Evolutionary conservation across 192 early-diverging fungal genomes (phyloP).

Genomic region (Neocallimastix lanati): DNA sequence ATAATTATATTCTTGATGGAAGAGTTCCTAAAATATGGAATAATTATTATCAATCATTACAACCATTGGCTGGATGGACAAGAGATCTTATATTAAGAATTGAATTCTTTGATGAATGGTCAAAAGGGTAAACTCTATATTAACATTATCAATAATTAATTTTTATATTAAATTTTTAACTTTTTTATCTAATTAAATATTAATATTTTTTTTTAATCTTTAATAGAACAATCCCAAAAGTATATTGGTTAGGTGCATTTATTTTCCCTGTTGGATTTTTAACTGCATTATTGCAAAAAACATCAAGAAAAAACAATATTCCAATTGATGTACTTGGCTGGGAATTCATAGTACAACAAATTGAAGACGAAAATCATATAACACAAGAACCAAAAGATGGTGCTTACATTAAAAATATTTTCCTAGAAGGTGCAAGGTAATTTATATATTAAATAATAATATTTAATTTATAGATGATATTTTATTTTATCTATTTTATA

Average conservation of each 20-base stretch:
- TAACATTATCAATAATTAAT: no score
- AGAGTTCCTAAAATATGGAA: conserved; percentile 36
- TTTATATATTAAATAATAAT: no score
- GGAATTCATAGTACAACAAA: conserved; percentile 36
- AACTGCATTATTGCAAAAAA: conserved; percentile 36
- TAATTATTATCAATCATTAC: conserved; percentile 27
- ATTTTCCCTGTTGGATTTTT: background rate
- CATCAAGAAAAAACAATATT: conserved; percentile 33
- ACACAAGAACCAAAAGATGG: conserved; percentile 30
- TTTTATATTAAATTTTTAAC: no score
- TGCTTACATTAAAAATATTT: conserved; percentile 31
- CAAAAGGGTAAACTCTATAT: conserved; percentile 27
- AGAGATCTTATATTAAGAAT: conserved; percentile 23
- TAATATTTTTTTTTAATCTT: background rate
- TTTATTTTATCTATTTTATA: no score
- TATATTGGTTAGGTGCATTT: background rate
- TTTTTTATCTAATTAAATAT: no score
- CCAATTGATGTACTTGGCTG: conserved; percentile 31
- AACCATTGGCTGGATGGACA: conserved; percentile 10
- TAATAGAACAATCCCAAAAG: background rate
- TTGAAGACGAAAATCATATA: conserved; percentile 29
- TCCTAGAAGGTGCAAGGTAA: conserved; percentile 40
- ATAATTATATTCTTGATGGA: conserved; percentile 25
- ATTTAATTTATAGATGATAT: no score
- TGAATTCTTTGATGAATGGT: conserved; percentile 39